Base-by-base conservation (phyloP, 441 rosid genomes). In the California macrophylla region DNA sequence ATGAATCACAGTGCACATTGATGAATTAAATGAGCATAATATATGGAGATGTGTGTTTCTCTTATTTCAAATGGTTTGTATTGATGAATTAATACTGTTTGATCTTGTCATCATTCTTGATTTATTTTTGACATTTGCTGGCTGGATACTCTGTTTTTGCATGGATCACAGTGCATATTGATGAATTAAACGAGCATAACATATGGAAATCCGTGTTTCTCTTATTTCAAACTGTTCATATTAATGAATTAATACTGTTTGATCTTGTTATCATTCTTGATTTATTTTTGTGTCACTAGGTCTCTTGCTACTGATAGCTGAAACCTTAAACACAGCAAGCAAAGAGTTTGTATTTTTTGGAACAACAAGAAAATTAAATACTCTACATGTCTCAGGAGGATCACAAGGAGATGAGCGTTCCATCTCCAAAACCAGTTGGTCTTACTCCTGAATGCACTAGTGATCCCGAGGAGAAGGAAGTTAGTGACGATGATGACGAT, bases 401-500 rank as follows among this genome's bases (percentile, higher is more conserved):
- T 56, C 76, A 10, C 66, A 94, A 88, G 98, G 91, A 89, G 83
- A 81, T 87, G 81, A 88, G 88, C 82, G 89, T 81, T 80, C 78
- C 91, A 64, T 83, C 96, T 30, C 79, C 84, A 29, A 91, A 85
- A 82, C 80, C 81, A 25, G 81, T 80, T 62, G 86, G 81, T 76
- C 85, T 82, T 79, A 23, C 97, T 66, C 77, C 86, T 26, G 90
- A 89, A 69, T 84, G 89, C 75, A 70, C 69, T 54, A 85, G 89
- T 82, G 97, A 89, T 73, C 96, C 88, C 3, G 92, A 89, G 76
- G 98, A 91, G 79, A 89, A 88, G 80, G 98, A 95, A 83, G 82
- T 92, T 65, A 92, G 97, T 66, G 98, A 92, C 69, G 99, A 95
- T 64, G 99, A 95, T 54, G 99, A 95, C 47, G 99, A 95, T 80